These are phyloP conservation scores for Vaccinium macrocarpon DNA, from an alignment of 148 eudicot species.

Conservation along the genomic window DNA sequence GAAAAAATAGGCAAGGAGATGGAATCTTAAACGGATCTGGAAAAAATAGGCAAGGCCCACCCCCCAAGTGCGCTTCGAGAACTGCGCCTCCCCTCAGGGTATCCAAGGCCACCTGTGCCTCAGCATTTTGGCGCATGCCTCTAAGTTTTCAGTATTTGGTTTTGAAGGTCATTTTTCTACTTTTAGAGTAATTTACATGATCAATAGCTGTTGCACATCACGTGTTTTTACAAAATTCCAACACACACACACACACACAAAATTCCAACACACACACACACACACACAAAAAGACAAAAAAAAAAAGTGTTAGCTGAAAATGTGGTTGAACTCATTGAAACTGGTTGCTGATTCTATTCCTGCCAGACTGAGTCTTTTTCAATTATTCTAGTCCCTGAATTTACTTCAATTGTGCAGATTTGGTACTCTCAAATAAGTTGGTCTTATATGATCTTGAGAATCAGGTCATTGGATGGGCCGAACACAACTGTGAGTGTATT, in stretches of 20 bases:
- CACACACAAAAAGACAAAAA: no score
- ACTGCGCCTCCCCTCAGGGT: not conserved
- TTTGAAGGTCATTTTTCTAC: not conserved
- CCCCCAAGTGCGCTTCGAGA: not conserved
- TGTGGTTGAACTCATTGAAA: not conserved
- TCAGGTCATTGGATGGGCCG: conserved; percentile 85
- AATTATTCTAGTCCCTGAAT: not conserved
- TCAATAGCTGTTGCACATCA: not conserved
- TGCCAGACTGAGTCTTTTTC: not conserved
- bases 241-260: no score
- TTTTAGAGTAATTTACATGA: not conserved
- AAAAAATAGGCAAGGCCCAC: not conserved
- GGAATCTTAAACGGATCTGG: not conserved
- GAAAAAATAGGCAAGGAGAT: not conserved
- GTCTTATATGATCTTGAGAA: conserved; percentile 82
- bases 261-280: no score
- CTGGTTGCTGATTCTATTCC: not conserved
- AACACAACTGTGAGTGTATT: conserved; percentile 80
- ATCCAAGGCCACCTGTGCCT: not conserved
- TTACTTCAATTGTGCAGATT: conserved; percentile 51
- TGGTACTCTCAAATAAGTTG: conserved; percentile 79
- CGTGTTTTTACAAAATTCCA: not conserved
- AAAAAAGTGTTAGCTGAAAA: not conserved
- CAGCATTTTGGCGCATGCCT: not conserved
- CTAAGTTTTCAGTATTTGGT: not conserved